These are phyloP conservation scores for Triadica sebifera DNA, from an alignment of 345 rosid species.

Conservation along the genomic window DNA sequence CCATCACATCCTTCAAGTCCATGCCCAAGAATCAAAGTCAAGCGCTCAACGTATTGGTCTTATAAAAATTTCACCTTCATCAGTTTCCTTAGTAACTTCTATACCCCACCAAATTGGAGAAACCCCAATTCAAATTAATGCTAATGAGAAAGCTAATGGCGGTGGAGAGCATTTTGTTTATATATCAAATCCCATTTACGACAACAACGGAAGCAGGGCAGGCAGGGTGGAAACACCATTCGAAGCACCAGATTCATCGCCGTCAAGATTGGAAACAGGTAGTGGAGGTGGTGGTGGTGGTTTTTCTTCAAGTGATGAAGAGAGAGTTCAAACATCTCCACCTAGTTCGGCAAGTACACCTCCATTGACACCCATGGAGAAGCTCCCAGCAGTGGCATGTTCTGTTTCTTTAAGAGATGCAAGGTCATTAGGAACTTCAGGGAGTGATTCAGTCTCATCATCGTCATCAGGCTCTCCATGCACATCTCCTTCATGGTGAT, in stretches of 20 bases:
- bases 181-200: slow-evolving; percentile 88
- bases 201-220: slow-evolving; percentile 36
- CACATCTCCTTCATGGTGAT: slow-evolving; percentile 90
- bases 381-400: slow-evolving; percentile 70
- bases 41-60: slow-evolving; percentile 39
- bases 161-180: slow-evolving; percentile 47
- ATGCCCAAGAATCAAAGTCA: slow-evolving; percentile 22
- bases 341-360: slow-evolving; percentile 37
- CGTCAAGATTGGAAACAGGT: slow-evolving; percentile 53
- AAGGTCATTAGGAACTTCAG: slow-evolving; percentile 49
- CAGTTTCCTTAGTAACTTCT: slow-evolving; percentile 14
- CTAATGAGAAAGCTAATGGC: slow-evolving; percentile 17
- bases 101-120: slow-evolving; percentile 34
- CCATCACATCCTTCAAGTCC: slow-evolving; percentile 27
- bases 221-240: slow-evolving; percentile 53
- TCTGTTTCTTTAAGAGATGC: slow-evolving; percentile 66
- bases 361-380: slow-evolving; percentile 81
- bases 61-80: slow-evolving; percentile 29
- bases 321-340: neutral
- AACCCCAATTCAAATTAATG: slow-evolving; percentile 20
- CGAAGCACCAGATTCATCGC: slow-evolving; percentile 81
- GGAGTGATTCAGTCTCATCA: slow-evolving; percentile 60
- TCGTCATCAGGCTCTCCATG: slow-evolving; percentile 64
- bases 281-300: neutral
- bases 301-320: slow-evolving; percentile 48